Conservation (phyloP, 176 grass and related monocot species). For the Oryza rufipogon region DNA sequence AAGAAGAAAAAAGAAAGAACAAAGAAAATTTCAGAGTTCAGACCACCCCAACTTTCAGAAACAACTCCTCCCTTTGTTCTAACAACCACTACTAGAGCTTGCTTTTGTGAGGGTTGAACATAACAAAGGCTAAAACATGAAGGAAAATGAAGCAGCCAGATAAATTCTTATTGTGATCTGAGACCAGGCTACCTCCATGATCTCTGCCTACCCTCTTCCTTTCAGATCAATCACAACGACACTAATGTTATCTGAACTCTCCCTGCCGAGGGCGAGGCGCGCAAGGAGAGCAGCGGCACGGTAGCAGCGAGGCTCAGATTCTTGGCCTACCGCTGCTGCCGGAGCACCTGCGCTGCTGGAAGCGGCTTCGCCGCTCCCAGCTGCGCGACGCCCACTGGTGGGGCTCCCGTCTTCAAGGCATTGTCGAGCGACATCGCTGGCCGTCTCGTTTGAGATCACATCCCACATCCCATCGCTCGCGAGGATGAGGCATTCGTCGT, state of each 20-base stretch:
- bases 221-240: constrained; percentile 77
- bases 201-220: constrained; percentile 34
- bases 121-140: constrained; percentile 8
- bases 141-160: constrained; percentile 4
- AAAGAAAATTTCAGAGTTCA: constrained; percentile 35
- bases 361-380: background rate
- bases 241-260: constrained; percentile 72
- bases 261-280: constrained; percentile 69
- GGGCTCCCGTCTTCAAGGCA: constrained; percentile 60
- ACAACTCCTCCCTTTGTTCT: background rate
- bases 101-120: background rate
- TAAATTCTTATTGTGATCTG: background rate
- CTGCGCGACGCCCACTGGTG: background rate
- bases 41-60: background rate
- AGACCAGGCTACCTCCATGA: background rate
- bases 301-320: constrained; percentile 56
- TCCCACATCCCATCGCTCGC: constrained; percentile 95
- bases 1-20: constrained; percentile 17
- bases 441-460: constrained; percentile 63
- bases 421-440: constrained; percentile 62
- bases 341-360: background rate
- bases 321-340: background rate
- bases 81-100: background rate
- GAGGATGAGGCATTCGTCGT: constrained; percentile 75
- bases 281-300: constrained; percentile 63